Evolutionary conservation across 2,329 filamentous ascomycete genomes (phyloP), one percentile per base, ranked within the genome.

Genomic region (Thielaviopsis cerberus): DNA sequence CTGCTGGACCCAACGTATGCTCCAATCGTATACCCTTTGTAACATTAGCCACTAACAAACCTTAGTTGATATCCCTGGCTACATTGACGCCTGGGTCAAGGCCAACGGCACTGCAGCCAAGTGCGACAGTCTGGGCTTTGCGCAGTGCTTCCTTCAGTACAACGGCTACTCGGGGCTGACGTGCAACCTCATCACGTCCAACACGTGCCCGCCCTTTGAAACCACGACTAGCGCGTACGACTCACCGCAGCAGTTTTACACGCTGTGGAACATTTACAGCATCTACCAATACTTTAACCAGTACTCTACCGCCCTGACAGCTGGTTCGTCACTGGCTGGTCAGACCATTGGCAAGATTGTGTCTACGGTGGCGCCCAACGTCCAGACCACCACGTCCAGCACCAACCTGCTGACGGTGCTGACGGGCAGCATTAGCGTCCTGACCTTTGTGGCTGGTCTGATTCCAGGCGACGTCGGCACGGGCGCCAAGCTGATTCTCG

Each of bases 251-350:
- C 64, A 66, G 24, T 66, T 66, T 53, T 66, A 66, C 54, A 58
- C 63, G 13, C 62, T 66, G 11, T 66, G 65, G 64, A 66, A 66
- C 61, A 66, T 66, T 17, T 65, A 66, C 56, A 62, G 63, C 15
- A 57, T 66, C 3, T 64, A 64, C 57, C 65, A 66, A 30, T 66
- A 65, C 59, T 66, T 66, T 62, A 66, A 65, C 51, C 65, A 66
- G 57, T 66, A 64, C 52, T 66, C 64, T 1, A 58, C 62, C 17
- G 65, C 65, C 8, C 60, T 66, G 6, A 63, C 63, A 54, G 63
- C 64, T 24, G 65, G 65, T 0, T 62, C 62, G n/a, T 59, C 62
- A 13, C 62, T 66, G 17, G 65, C 64, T 2, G 61, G 63, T 1
- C 62, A 64, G 48, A 66, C 64, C 6, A 61, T 66, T 37, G 63